Evolutionary conservation across 768 basidiomycete species (phyloP).

Genomic region (Amylocystis lapponica): DNA sequence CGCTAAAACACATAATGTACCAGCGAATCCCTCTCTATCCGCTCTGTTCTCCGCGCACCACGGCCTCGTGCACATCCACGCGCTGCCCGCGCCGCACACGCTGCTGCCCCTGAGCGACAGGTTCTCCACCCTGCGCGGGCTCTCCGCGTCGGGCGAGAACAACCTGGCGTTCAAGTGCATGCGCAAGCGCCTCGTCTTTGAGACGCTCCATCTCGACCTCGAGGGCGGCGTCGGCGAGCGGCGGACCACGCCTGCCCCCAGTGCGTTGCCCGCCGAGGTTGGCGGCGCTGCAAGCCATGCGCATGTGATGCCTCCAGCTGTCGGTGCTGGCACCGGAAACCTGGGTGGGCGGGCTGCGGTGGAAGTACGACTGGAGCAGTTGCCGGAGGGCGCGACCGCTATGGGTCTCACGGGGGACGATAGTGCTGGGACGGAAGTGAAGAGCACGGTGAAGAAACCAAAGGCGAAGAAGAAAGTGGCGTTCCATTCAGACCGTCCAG

Average conservation of each 20-base stretch:
- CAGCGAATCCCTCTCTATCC: constrained; percentile 75
- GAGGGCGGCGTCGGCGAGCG: constrained; percentile 82
- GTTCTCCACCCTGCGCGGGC: constrained; percentile 77
- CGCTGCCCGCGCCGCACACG: constrained; percentile 68
- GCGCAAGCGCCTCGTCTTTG: constrained; percentile 80
- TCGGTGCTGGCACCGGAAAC: constrained; percentile 5
- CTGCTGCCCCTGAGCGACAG: constrained; percentile 76
- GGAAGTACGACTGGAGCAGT: constrained; percentile 39
- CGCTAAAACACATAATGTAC: neutral
- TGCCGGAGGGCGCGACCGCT: constrained; percentile 1
- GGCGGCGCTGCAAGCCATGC: constrained; percentile 3
- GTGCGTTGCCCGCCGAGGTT: constrained; percentile 15
- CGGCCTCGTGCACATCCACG: constrained; percentile 75
- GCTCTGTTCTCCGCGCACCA: constrained; percentile 78
- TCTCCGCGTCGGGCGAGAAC: constrained; percentile 80
- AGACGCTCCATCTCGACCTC: constrained; percentile 84
- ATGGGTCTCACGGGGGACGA: neutral
- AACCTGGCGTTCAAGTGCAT: constrained; percentile 94
- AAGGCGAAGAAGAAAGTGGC: constrained; percentile 64
- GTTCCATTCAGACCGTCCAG: constrained; percentile 61
- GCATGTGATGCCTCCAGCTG: neutral
- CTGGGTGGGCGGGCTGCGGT: constrained; percentile 30
- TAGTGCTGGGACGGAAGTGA: constrained; percentile 2
- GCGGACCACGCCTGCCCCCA: constrained; percentile 49
- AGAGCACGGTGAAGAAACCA: constrained; percentile 36